Evolutionary conservation across 257 asterid species (phyloP).

Genomic region (Solanum pennellii): DNA sequence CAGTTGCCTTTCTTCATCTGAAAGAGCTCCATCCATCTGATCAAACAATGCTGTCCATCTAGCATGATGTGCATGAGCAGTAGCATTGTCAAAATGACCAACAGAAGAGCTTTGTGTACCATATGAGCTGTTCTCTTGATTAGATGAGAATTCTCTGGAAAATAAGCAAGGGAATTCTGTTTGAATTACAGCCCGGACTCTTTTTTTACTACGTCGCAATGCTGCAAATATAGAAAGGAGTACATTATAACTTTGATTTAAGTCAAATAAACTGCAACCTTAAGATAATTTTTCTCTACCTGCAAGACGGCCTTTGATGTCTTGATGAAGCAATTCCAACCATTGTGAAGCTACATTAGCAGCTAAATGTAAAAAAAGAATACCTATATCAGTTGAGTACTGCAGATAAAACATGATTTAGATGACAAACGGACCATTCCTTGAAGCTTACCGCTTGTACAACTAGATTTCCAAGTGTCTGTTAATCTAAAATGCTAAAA

Average conservation of each 20-base stretch:
- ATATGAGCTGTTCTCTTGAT: slow-evolving; percentile 21
- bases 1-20: slow-evolving; percentile 74
- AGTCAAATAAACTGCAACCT: not conserved
- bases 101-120: slow-evolving; percentile 1
- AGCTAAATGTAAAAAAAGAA: not conserved
- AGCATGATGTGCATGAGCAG: slow-evolving; percentile 39
- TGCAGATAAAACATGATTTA: not conserved
- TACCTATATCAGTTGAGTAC: not conserved
- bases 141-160: slow-evolving; percentile 55
- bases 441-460: not conserved
- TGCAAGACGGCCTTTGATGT: slow-evolving; percentile 77
- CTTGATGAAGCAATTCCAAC: slow-evolving; percentile 91
- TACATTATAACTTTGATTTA: not conserved
- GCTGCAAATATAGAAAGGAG: slow-evolving; percentile 35
- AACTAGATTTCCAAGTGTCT: not conserved
- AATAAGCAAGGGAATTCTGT: slow-evolving; percentile 61
- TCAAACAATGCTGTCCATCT: slow-evolving; percentile 63
- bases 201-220: slow-evolving; percentile 65
- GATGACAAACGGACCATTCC: not conserved
- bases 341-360: slow-evolving; percentile 70
- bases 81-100: slow-evolving; percentile 18
- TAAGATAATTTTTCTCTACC: slow-evolving; percentile 24
- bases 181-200: slow-evolving; percentile 58
- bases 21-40: slow-evolving; percentile 66
- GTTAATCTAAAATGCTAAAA: not conserved